phyloP scores from a whole-genome alignment of 2,329 filamentous ascomycete species.

The Kalaharituber pfeilii region DNA sequence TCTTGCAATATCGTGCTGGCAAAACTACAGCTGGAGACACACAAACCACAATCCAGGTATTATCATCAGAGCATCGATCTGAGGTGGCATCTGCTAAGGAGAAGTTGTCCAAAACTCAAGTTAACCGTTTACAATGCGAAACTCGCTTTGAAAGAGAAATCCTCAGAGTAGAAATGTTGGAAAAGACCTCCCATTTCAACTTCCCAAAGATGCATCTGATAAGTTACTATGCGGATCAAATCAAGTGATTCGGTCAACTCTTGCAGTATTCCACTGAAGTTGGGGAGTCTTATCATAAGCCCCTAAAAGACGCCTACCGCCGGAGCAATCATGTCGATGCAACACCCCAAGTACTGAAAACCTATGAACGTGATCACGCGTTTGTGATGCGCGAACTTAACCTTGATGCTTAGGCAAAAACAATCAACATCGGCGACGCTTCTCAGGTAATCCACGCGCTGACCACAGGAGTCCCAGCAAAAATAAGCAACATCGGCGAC shows the following conservation, averaged over 20 bases:
- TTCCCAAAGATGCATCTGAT: constrained; percentile 6
- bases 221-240: background rate
- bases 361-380: background rate
- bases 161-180: background rate
- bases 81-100: background rate
- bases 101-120: background rate
- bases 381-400: constrained; percentile 2
- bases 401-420: no score
- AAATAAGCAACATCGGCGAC: no score
- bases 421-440: no score
- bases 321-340: constrained; percentile 5
- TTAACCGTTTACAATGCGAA: background rate
- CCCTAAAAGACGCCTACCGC: constrained; percentile 2
- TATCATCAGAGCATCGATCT: background rate
- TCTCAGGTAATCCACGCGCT: no score
- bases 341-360: background rate
- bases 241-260: background rate
- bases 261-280: constrained; percentile 2
- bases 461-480: no score
- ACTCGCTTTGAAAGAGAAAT: background rate
- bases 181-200: constrained; percentile 1
- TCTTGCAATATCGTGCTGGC: constrained; percentile 3
- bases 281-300: background rate
- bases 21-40: background rate
- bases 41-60: background rate